phyloP scores from a whole-genome alignment of 345 rosid genomes.

The Acer campestre region DNA sequence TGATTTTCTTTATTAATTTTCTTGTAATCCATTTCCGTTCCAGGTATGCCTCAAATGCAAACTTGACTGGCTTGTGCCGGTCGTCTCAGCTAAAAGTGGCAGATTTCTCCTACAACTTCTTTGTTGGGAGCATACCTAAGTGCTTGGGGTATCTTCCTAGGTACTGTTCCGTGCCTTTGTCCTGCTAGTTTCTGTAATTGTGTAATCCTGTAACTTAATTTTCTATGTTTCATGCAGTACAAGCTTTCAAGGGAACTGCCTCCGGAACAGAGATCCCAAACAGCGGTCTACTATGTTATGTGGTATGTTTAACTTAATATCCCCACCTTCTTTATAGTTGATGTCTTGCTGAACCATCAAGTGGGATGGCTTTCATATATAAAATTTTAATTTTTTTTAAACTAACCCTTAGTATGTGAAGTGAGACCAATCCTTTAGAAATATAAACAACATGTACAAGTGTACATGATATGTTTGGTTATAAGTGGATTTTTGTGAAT shows the following conservation, averaged over 20 bases:
- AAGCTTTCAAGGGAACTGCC: constrained; percentile 95
- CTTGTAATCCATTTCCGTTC: constrained; percentile 12
- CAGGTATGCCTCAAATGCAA: constrained; percentile 70
- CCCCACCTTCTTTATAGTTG: neutral
- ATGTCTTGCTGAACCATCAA: constrained; percentile 8
- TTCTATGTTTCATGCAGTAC: constrained; percentile 41
- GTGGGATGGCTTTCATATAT: neutral
- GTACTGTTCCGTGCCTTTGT: constrained; percentile 37
- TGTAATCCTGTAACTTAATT: constrained; percentile 10
- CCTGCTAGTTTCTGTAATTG: neutral
- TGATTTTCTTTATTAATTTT: neutral
- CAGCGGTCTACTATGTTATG: constrained; percentile 74
- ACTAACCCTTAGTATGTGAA: neutral
- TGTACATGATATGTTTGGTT: neutral
- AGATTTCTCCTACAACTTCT: constrained; percentile 88
- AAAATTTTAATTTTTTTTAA: neutral
- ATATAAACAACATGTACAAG: neutral
- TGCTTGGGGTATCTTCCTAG: constrained; percentile 81
- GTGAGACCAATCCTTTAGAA: neutral
- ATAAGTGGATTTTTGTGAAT: neutral
- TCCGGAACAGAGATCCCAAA: constrained; percentile 56
- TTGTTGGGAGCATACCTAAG: constrained; percentile 81
- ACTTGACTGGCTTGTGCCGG: constrained; percentile 70
- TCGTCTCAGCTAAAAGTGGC: constrained; percentile 69
- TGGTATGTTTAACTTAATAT: constrained; percentile 44